Evolutionary conservation across 2,329 filamentous ascomycete species (phyloP), one percentile per base, ranked within the genome.

Genomic region (Cytospora paraplurivora): DNA sequence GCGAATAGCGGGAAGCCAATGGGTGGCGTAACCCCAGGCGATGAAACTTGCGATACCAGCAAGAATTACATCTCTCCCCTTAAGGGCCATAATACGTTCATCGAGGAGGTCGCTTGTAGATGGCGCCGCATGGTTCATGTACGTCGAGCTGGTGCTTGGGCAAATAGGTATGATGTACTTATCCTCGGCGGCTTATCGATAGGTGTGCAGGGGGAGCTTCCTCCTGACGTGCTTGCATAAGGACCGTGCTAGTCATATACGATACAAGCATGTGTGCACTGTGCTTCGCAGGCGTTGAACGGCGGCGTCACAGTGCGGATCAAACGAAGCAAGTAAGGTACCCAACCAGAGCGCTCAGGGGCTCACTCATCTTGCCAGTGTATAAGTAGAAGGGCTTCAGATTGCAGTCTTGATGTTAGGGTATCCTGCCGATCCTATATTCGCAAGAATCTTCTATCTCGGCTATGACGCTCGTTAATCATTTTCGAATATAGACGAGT

Each of bases 21-120:
- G 88, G 69, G 92, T 88, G 65, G 89, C 84, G 75, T 93, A 89
- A 67, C 91, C 91, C 94, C 94, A 98, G 74, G 92, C 89, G 75
- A 97, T 81, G 77, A 97, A 92, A 75, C 82, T 84, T 76, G 83
- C 87, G 74, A 89, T 76, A 75, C 83, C 84, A 75, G 87, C 87
- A 76, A 90, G 76, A 75, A 86, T 82, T 76, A 88, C 82, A 84
- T 93, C 84, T 82, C 85, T 87, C 79, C 86, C 85, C 81, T 86
- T 86, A 79, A 92, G 82, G 82, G 86, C 88, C 89, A 90, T 87
- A 77, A 72, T 79, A 74, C 52, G 59, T 65, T 60, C 65, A 63
- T 60, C 56, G 59, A 65, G 51, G 41, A 38, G 55, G 55, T 59
- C 53, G 38, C 53, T 47, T 54, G 59, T 53, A 56, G 49, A 19